Base-by-base conservation (phyloP, 176 grass and related monocot species). In the Pontederia paniculata region DNA sequence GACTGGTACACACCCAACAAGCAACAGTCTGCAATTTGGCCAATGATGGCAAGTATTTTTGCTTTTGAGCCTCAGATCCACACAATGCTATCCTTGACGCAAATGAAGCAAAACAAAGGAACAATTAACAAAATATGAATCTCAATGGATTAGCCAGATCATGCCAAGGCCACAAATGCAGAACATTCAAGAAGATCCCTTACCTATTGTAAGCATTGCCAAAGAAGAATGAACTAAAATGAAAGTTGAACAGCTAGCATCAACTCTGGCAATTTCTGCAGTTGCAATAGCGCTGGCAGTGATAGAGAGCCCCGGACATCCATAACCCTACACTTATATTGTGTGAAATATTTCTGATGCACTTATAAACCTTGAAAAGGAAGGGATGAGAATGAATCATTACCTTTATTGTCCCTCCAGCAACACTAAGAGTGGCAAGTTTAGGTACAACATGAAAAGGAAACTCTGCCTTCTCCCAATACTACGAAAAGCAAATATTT, bases 31-130 rank as follows among this genome's bases (percentile, higher is more conserved):
- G 69, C 58, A 90, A 48, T 76, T 81, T 75, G 50, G 87, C 81
- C 53, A 82, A 70, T 22, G 69, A 79, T 46, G 78, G 68, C 57
- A 85, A 49, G 51, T 90, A 85, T 41, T 82, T 85, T 50, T 76
- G 48, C 73, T 89, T 96, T 80, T 96, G 90, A 69, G 76, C 76
- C 50, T 96, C 85, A 65, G 90, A 96, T 86, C 90, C 90, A 76
- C 85, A 89, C 44, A 86, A 70, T 51, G 73, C 90, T 96, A 28
- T 70, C 53, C 21, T 73, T 64, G 50, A 72, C 22, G 57, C 62
- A 78, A 58, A 50, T 62, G 25, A 1, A 57, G 69, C 45, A 70
- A 52, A 5, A 45, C 47, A 44, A 78, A 25, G 8, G 17, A 0
- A 50, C 13, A 16, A 50, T 6, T 50, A 16, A 16, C 15, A 17